Base-by-base conservation (phyloP, 106 monocot genomes). In the Triglochin maritima region DNA sequence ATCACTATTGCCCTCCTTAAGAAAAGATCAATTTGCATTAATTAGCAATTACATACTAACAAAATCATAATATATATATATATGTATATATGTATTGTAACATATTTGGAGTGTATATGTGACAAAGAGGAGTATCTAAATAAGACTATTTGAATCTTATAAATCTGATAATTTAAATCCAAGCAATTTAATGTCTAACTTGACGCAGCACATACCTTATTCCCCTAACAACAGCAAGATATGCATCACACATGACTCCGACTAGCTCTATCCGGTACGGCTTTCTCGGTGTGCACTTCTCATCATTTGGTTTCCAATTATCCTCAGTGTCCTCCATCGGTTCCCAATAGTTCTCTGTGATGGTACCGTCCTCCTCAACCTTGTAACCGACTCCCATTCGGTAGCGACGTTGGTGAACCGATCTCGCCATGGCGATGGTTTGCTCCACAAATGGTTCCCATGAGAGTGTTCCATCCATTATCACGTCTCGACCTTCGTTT, bases 381-480 rank as follows among this genome's bases (percentile, higher is more conserved):
- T 75, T 79, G 77, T 96, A 96, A 9, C 95, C 95, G 3, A 72
- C 53, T 4, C 95, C 90, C 95, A 96, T 96, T 47, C 95, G 70
- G 70, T 90, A 90, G 12, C 83, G 82, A 17, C 57, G 78, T 7
- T 56, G 72, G 71, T 96, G 95, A 54, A 96, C 86, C n/a, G 71
- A 53, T 59, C 90, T 72, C 3, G 82, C 90, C 90, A 96, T 88
- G 42, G 86, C 85, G 11, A 90, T 86, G 2, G 85, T 96, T 56
- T 96, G 95, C 76, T 80, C 72, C 3, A 96, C 95, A 62, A 91
- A 96, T 9, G 95, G 95, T 68, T 77, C 85, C 95, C 95, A 96
- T 4, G 95, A 88, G 17, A 96, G 80, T 1, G 94, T 94, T 3
- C 94, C 89, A 53, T 94, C 94, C 86, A 94, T 84, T 66, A 94